Percentiles rank a stretch among this genome's conserved stretches.
Evolutionary conservation across 495 filamentous ascomycete genomes (phyloP).

Genomic region (Ascodesmis nigricans): DNA sequence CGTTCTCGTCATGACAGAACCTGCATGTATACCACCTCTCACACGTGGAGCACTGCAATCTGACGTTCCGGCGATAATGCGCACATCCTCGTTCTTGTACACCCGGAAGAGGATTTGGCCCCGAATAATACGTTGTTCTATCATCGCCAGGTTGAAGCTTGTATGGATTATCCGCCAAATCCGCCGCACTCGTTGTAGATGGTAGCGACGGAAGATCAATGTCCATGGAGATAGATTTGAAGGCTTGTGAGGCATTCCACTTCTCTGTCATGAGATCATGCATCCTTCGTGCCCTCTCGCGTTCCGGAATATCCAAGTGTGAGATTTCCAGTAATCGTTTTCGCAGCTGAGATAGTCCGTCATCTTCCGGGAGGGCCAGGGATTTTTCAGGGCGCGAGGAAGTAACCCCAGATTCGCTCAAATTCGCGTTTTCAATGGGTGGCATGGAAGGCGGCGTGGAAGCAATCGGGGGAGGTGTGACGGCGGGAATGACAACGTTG

Average conservation of each 20-base stretch:
- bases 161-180: conserved; percentile 29
- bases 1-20: conserved; percentile 74
- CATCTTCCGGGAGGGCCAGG: conserved; percentile 55
- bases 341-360: conserved; percentile 65
- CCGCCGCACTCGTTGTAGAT: conserved; percentile 23
- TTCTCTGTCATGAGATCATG: conserved; percentile 64
- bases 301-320: conserved; percentile 35
- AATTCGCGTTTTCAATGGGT: conserved; percentile 3
- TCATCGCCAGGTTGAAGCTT: conserved; percentile 51
- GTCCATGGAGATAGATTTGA: conserved; percentile 10
- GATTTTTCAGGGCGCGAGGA: conserved; percentile 14
- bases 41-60: conserved; percentile 77
- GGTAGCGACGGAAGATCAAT: not conserved
- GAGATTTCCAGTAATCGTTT: conserved; percentile 60
- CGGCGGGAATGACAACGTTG: conserved; percentile 5
- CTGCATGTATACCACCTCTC: conserved; percentile 86
- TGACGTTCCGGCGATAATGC: conserved; percentile 91
- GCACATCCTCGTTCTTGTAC: conserved; percentile 49
- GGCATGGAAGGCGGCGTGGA: conserved; percentile 12
- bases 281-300: conserved; percentile 63
- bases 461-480: conserved; percentile 14
- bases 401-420: no score
- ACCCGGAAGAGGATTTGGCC: conserved; percentile 23
- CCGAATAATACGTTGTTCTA: conserved; percentile 22
- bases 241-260: conserved; percentile 32